Evolutionary conservation across 1,139 yeast genomes (phyloP).

Genomic region (Magnusiomyces suaveolens): DNA sequence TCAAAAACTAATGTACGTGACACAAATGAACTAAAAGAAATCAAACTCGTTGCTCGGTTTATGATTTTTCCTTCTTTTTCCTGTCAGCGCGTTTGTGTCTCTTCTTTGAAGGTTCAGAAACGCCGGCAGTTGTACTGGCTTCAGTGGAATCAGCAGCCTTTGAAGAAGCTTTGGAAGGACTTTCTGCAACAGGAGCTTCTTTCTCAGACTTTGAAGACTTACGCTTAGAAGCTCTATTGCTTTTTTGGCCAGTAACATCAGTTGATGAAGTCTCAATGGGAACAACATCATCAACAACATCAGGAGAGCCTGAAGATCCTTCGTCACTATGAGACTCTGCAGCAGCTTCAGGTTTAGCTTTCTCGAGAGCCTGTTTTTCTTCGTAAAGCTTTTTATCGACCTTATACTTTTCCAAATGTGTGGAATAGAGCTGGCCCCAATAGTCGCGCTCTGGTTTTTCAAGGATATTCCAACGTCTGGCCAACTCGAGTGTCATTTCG

Average conservation of each 20-base stretch:
- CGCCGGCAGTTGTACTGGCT: not conserved
- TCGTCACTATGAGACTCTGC: too few species aligned
- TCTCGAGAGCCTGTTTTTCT: slow-evolving; percentile 32
- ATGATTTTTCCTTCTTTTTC: not conserved
- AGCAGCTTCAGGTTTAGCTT: not conserved
- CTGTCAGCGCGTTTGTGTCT: not conserved
- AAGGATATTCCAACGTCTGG: slow-evolving; percentile 67
- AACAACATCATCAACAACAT: too few species aligned
- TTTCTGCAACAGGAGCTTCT: not conserved
- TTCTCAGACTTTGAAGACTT: not conserved
- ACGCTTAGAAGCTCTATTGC: not conserved
- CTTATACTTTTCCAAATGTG: slow-evolving; percentile 55
- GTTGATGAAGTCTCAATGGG: not conserved
- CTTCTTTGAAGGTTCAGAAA: not conserved
- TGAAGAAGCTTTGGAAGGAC: too few species aligned
- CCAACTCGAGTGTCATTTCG: slow-evolving; percentile 69
- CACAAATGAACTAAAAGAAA: not conserved
- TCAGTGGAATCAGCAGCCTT: not conserved
- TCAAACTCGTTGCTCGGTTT: too few species aligned
- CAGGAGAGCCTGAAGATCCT: too few species aligned
- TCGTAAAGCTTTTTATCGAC: slow-evolving; percentile 55
- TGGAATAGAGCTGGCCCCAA: slow-evolving; percentile 67
- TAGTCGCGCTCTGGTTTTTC: slow-evolving; percentile 56
- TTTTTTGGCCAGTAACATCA: not conserved
- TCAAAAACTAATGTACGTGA: not conserved